phyloP scores from a whole-genome alignment of 2,329 filamentous ascomycete species.

The Coniochaeta sp. region DNA sequence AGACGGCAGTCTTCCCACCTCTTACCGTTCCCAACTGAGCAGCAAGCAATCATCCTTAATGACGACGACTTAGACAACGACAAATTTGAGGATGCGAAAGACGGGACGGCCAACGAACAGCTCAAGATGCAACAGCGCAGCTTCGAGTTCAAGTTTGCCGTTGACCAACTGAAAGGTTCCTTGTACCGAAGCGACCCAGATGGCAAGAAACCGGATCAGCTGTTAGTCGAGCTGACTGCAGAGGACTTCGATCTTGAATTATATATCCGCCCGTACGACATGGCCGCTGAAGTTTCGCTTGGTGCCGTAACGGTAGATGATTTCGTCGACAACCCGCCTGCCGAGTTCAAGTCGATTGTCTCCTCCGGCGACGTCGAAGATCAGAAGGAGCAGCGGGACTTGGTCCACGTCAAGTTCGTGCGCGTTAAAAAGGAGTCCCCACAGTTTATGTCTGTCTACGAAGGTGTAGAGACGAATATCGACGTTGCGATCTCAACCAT shows the following conservation, averaged over 20 bases:
- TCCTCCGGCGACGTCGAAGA: constrained; percentile 72
- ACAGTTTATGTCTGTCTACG: constrained; percentile 85
- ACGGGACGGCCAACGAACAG: constrained; percentile 46
- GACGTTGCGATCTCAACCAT: constrained; percentile 90
- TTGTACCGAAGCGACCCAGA: constrained; percentile 81
- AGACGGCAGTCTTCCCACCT: constrained; percentile 58
- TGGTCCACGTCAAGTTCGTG: constrained; percentile 83
- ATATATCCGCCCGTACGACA: constrained; percentile 82
- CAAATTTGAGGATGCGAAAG: constrained; percentile 58
- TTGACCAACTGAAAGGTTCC: constrained; percentile 89
- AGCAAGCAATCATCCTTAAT: constrained; percentile 71
- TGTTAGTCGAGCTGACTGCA: constrained; percentile 86
- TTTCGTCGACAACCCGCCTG: constrained; percentile 80
- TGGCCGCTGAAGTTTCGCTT: constrained; percentile 85
- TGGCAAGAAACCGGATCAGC: constrained; percentile 63
- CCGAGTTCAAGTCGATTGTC: constrained; percentile 96
- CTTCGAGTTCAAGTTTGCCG: constrained; percentile 95
- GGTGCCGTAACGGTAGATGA: constrained; percentile 86
- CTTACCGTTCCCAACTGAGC: constrained; percentile 52
- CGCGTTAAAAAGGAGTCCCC: constrained; percentile 87
- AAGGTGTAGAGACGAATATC: constrained; percentile 89
- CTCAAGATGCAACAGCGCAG: constrained; percentile 78
- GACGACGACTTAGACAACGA: constrained; percentile 60
- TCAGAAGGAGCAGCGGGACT: constrained; percentile 62
- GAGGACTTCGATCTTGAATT: constrained; percentile 84